These are phyloP conservation scores for Dichotomopilus funicola DNA, from an alignment of 2,329 filamentous ascomycete species.

Conservation along the genomic window DNA sequence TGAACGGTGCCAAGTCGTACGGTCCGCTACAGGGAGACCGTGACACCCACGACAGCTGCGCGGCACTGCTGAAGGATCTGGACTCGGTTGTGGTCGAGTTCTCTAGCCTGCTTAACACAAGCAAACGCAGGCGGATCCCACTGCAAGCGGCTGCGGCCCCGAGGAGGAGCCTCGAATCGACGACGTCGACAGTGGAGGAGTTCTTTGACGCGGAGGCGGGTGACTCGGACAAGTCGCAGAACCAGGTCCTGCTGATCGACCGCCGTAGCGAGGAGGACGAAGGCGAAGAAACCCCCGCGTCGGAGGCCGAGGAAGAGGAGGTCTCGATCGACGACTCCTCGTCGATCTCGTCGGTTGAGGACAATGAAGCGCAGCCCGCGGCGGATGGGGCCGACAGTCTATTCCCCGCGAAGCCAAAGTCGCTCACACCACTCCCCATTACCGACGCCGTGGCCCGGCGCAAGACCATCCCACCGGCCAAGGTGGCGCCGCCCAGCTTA, in stretches of 20 bases:
- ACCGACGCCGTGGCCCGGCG: slow-evolving; percentile 59
- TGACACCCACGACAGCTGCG: slow-evolving; percentile 73
- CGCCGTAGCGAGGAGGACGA: slow-evolving; percentile 62
- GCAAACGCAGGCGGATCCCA: slow-evolving; percentile 66
- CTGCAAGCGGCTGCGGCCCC: slow-evolving; percentile 40
- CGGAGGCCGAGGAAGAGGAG: slow-evolving; percentile 45
- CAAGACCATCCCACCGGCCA: slow-evolving; percentile 63
- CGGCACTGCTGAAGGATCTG: slow-evolving; percentile 75
- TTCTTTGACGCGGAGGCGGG: slow-evolving; percentile 88
- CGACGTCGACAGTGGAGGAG: slow-evolving; percentile 62
- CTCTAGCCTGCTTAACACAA: slow-evolving; percentile 66
- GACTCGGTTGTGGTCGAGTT: slow-evolving; percentile 82
- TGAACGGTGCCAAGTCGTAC: slow-evolving; percentile 31
- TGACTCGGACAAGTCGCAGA: slow-evolving; percentile 49
- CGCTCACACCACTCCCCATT: slow-evolving; percentile 70
- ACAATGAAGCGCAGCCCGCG: slow-evolving; percentile 48
- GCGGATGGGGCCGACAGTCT: slow-evolving; percentile 54
- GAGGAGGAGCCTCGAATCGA: slow-evolving; percentile 27
- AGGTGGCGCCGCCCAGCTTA: slow-evolving; percentile 76
- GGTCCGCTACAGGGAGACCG: slow-evolving; percentile 43
- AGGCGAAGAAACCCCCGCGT: slow-evolving; percentile 35
- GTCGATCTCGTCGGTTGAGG: slow-evolving; percentile 53
- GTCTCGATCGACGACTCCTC: slow-evolving; percentile 54
- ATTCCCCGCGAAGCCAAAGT: slow-evolving; percentile 71
- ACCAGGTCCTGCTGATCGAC: slow-evolving; percentile 66